Percentiles rank a stretch among this genome's conserved stretches.
Conservation (phyloP, 176 grass and related monocot species). For the Zea luxurians region DNA sequence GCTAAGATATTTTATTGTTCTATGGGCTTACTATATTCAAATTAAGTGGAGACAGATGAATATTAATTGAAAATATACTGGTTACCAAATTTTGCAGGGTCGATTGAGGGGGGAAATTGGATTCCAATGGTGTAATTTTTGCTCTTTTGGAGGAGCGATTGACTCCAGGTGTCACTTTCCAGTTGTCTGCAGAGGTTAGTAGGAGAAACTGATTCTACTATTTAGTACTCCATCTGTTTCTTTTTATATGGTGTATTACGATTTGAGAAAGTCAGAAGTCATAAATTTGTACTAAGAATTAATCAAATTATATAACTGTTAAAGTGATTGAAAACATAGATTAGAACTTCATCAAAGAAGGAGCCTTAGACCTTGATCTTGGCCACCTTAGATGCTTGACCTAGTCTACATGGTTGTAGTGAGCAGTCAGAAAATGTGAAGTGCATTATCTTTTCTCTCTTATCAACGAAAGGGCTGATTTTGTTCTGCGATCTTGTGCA, state of each 20-base stretch:
- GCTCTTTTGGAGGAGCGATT: slow-evolving; percentile 70
- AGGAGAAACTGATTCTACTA: not conserved
- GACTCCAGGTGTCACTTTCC: slow-evolving; percentile 36
- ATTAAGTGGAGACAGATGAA: not conserved
- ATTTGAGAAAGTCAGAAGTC: not conserved
- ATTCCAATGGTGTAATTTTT: slow-evolving; percentile 62
- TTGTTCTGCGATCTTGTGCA: slow-evolving; percentile 42
- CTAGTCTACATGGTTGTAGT: not conserved
- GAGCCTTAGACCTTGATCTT: not conserved
- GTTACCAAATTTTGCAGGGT: slow-evolving; percentile 53
- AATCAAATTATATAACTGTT: not conserved
- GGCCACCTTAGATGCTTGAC: not conserved
- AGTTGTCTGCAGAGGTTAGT: slow-evolving; percentile 83
- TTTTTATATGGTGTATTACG: not conserved
- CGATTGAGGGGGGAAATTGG: slow-evolving; percentile 69
- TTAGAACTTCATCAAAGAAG: too few relatives aligned
- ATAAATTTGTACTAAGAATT: not conserved
- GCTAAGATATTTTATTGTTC: not conserved
- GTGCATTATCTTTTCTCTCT: not conserved
- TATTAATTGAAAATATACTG: slow-evolving; percentile 2
- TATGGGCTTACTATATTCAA: not conserved
- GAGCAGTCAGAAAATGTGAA: too few relatives aligned
- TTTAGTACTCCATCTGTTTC: not conserved
- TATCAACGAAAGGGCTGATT: slow-evolving; percentile 16
- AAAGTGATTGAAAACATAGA: not conserved